These are phyloP conservation scores for Hypoxylon sp. DNA, from an alignment of 2,329 filamentous ascomycete genomes.

Conservation along the genomic window DNA sequence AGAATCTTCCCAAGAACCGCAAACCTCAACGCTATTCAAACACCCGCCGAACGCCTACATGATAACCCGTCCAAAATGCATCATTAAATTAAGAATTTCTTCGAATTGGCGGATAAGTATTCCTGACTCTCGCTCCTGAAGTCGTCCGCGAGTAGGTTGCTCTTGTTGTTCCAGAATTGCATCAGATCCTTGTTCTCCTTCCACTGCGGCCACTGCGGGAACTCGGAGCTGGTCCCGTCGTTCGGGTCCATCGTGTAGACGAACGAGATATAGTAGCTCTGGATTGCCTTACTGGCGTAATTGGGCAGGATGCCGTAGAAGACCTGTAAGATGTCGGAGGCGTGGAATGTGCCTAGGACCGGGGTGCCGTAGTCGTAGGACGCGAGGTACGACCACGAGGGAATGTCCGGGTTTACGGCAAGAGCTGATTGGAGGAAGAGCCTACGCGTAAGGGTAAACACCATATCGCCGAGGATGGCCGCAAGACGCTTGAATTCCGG, in stretches of 20 bases:
- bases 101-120: slow-evolving; percentile 40
- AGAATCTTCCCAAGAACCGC: neutral
- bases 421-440: slow-evolving; percentile 67
- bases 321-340: slow-evolving; percentile 75
- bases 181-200: slow-evolving; percentile 58
- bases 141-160: slow-evolving; percentile 46
- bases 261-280: slow-evolving; percentile 80
- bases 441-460: slow-evolving; percentile 79
- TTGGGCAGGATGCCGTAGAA: slow-evolving; percentile 75
- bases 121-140: slow-evolving; percentile 45
- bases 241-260: slow-evolving; percentile 80
- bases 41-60: slow-evolving; percentile 17
- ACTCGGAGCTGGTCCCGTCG: slow-evolving; percentile 57
- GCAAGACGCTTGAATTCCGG: slow-evolving; percentile 83
- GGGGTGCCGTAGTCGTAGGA: slow-evolving; percentile 80
- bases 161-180: slow-evolving; percentile 45
- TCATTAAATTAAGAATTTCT: slow-evolving; percentile 36
- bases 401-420: slow-evolving; percentile 67
- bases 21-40: slow-evolving; percentile 2
- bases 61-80: slow-evolving; percentile 4
- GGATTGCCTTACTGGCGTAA: slow-evolving; percentile 70
- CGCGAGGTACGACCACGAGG: slow-evolving; percentile 80
- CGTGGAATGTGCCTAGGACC: slow-evolving; percentile 82
- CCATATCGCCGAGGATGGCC: slow-evolving; percentile 80
- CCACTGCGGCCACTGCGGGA: slow-evolving; percentile 60